Evolutionary conservation across 1,139 yeast genomes (phyloP).

Genomic region (Pichia sp.): DNA sequence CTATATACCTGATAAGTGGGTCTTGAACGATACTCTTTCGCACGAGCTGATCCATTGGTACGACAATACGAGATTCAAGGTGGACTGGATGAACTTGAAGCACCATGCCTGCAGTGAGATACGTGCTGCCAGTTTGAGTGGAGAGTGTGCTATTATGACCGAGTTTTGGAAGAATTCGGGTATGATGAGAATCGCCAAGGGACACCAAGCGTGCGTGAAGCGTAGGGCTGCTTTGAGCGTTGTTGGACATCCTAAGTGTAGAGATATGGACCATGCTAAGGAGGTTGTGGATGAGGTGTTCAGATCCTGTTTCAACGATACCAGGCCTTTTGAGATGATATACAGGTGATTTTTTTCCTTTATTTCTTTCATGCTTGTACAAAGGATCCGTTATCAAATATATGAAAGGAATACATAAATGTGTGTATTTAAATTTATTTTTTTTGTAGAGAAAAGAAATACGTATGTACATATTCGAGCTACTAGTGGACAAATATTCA

Average conservation of each 20-base stretch:
- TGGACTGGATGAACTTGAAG: constrained; percentile 74
- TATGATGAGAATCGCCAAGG: constrained; percentile 54
- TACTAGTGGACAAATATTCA: too few relatives aligned
- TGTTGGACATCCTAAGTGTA: constrained; percentile 78
- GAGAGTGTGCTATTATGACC: constrained; percentile 89
- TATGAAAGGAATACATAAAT: neutral
- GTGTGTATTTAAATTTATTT: neutral
- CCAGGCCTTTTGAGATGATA: constrained; percentile 92
- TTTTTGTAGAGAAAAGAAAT: neutral
- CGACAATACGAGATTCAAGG: constrained; percentile 82
- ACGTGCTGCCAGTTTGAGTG: constrained; percentile 87
- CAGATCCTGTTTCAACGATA: constrained; percentile 89
- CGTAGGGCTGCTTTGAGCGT: constrained; percentile 87
- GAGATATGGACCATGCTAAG: constrained; percentile 67
- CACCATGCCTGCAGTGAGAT: constrained; percentile 98
- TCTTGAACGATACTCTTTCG: constrained; percentile 82
- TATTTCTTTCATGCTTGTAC: constrained; percentile 1
- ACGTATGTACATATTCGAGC: too few relatives aligned
- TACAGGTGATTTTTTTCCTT: constrained; percentile 44
- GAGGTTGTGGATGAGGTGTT: constrained; percentile 81
- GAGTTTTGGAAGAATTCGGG: constrained; percentile 62
- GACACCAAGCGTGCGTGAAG: constrained; percentile 86
- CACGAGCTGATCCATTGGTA: constrained; percentile 94
- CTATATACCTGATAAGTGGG: constrained; percentile 71
- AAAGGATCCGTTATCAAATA: constrained; percentile 4